Evolutionary conservation across 805 yeast genomes (phyloP), one percentile per base, ranked within the genome.

Genomic region (Candida taoyuanica): DNA sequence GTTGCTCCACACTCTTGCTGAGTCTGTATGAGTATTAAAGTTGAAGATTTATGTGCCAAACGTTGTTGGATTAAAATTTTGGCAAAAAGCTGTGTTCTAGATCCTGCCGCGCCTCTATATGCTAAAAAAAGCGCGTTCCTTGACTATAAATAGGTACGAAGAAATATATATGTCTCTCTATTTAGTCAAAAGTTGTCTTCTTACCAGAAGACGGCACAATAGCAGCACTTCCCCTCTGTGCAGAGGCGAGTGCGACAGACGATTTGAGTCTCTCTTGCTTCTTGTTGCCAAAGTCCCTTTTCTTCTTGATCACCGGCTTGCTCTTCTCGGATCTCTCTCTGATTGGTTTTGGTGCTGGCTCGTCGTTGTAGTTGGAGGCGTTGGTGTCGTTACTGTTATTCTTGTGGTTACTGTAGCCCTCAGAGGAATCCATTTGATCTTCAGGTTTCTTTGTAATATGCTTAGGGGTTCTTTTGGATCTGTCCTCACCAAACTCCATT

Each of bases 401-500:
- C n/a, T n/a, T n/a, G n/a, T n/a, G n/a, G n/a, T n/a, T n/a, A n/a
- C n/a, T n/a, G n/a, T n/a, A n/a, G n/a, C n/a, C n/a, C n/a, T n/a
- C n/a, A n/a, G n/a, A 25, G 35, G 28, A 32, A 33, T 34, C 45
- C 31, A 35, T 39, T 13, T 29, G 32, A 15, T 35, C 34, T 11
- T 35, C 35, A 15, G 40, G 45, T 9, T 45, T 43, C 28, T 35
- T 38, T 15, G 16, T 24, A 8, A 35, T 11, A 18, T 34, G 39
- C 30, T 36, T 48, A 53, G 50, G 62, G 49, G 41, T 55, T 58
- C 86, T 71, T 64, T 85, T 81, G 30, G 94, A 81, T 64, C 98
- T 74, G 59, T 91, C 98, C 64, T 93, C 96, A 48, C 98, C 98
- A 54, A 67, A 91, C 62, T 93, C 98, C 71, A 91, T 68, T 62